Evolutionary conservation across 441 rosid genomes (phyloP).

Genomic region (Pelargonium citronellum): DNA sequence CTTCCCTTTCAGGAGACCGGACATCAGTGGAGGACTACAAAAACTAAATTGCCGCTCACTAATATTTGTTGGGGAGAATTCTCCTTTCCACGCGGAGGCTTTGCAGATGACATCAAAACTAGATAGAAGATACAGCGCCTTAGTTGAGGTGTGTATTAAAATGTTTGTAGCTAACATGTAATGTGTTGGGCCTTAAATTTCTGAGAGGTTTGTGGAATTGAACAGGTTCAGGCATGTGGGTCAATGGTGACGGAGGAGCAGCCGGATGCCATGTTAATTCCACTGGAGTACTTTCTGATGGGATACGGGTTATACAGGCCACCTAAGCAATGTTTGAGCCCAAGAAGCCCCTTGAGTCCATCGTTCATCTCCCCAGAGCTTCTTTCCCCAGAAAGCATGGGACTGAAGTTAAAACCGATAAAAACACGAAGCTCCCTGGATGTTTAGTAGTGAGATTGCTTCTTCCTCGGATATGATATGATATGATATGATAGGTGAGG

Average conservation of each 20-base stretch:
- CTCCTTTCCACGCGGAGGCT: slow-evolving; percentile 70
- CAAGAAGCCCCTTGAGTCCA: slow-evolving; percentile 84
- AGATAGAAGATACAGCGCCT: slow-evolving; percentile 63
- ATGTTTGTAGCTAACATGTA: background rate
- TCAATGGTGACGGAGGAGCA: slow-evolving; percentile 96
- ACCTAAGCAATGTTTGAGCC: slow-evolving; percentile 56
- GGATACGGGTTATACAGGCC: slow-evolving; percentile 73
- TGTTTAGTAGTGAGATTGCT: slow-evolving; percentile 14
- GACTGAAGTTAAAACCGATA: slow-evolving; percentile 86
- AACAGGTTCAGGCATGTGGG: slow-evolving; percentile 93
- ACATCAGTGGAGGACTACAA: slow-evolving; percentile 62
- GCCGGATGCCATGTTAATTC: slow-evolving; percentile 92
- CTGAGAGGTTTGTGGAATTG: background rate
- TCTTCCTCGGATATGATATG: background rate
- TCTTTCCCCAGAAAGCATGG: slow-evolving; percentile 97
- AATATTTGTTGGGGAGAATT: slow-evolving; percentile 66
- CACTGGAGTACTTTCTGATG: slow-evolving; percentile 82
- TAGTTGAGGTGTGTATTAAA: slow-evolving; percentile 60
- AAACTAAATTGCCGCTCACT: slow-evolving; percentile 74
- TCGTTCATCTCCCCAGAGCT: slow-evolving; percentile 82
- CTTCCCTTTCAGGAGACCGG: slow-evolving; percentile 60
- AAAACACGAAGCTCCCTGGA: slow-evolving; percentile 54
- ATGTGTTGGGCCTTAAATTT: background rate
- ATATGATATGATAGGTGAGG: background rate
- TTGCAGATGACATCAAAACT: slow-evolving; percentile 55